phyloP scores from a whole-genome alignment of 805 yeast species.

The Brettanomyces bruxellensis region DNA sequence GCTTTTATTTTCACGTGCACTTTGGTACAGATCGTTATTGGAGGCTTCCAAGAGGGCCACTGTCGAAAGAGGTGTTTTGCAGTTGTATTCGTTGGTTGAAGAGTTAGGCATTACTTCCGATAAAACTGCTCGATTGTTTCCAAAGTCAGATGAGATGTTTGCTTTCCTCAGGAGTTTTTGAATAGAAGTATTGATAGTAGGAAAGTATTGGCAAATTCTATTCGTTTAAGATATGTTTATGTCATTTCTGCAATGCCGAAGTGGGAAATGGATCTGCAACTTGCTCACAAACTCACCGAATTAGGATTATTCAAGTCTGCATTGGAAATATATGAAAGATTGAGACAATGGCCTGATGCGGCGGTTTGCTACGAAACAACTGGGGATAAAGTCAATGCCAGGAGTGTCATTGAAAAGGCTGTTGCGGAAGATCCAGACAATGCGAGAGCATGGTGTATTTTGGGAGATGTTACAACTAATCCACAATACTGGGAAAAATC shows the following conservation, averaged over 20 bases:
- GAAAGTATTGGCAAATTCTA: slow-evolving; percentile 31
- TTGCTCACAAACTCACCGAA: slow-evolving; percentile 83
- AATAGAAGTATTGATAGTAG: slow-evolving; percentile 13
- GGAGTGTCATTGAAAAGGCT: slow-evolving; percentile 44
- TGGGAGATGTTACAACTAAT: slow-evolving; percentile 79
- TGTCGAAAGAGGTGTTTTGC: slow-evolving; percentile 87
- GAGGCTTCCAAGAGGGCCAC: slow-evolving; percentile 79
- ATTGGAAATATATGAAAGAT: slow-evolving; percentile 74
- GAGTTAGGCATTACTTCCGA: slow-evolving; percentile 66
- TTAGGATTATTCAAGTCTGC: slow-evolving; percentile 83
- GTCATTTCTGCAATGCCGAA: slow-evolving; percentile 70
- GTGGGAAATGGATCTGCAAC: slow-evolving; percentile 72
- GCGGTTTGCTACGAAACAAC: slow-evolving; percentile 87
- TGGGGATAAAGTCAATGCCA: slow-evolving; percentile 65
- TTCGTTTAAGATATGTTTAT: slow-evolving; percentile 61
- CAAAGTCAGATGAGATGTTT: slow-evolving; percentile 26
- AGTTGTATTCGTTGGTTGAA: slow-evolving; percentile 85
- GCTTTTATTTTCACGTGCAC: slow-evolving; percentile 68
- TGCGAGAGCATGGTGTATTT: slow-evolving; percentile 72
- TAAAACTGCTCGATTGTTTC: slow-evolving; percentile 43
- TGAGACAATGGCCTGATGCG: slow-evolving; percentile 68
- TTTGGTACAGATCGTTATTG: slow-evolving; percentile 83
- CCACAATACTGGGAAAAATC: slow-evolving; percentile 74
- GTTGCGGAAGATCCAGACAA: slow-evolving; percentile 54
- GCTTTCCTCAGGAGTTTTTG: slow-evolving; percentile 14